A percentile compares a stretch with the other conserved stretches of the same genome.
These are phyloP conservation scores for Dalbergia oliveri DNA, from an alignment of 306 rosid species.

Conservation along the genomic window DNA sequence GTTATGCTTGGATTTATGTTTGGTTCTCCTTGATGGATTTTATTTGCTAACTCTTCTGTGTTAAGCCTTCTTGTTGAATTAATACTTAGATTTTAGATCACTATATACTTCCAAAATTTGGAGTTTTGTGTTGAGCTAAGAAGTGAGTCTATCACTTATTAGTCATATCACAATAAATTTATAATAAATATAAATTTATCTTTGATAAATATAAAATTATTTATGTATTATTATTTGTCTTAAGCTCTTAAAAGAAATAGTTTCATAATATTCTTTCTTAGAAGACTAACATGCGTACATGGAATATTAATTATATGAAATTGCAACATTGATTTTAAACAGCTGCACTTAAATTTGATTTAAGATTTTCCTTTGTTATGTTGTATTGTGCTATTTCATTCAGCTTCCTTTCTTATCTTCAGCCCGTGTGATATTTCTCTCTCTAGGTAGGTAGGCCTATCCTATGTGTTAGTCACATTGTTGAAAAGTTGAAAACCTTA, in stretches of 20 bases:
- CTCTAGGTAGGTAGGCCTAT: slow-evolving; percentile 12
- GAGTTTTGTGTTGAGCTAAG: neutral
- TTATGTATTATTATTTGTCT: too few relatives aligned
- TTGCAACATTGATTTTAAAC: slow-evolving; percentile 23
- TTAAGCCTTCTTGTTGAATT: too few relatives aligned
- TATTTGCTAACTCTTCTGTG: too few relatives aligned
- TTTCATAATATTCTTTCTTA: neutral
- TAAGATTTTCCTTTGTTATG: neutral
- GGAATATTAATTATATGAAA: slow-evolving; percentile 1
- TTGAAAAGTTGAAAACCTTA: slow-evolving; percentile 36
- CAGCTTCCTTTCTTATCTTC: neutral
- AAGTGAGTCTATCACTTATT: too few relatives aligned
- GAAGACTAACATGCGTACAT: slow-evolving; percentile 17
- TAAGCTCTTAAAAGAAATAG: too few relatives aligned
- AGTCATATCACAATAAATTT: neutral
- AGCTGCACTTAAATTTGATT: slow-evolving; percentile 11
- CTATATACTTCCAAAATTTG: neutral
- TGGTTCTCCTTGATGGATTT: too few relatives aligned
- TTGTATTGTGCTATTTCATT: neutral
- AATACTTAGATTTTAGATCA: too few relatives aligned
- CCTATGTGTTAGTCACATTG: slow-evolving; percentile 29
- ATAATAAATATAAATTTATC: too few relatives aligned
- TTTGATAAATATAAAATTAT: too few relatives aligned
- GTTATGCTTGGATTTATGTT: too few relatives aligned
- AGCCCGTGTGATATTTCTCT: neutral